These are phyloP conservation scores for Pachyrhizus erosus DNA, from an alignment of 306 rosid genomes.

Conservation along the genomic window DNA sequence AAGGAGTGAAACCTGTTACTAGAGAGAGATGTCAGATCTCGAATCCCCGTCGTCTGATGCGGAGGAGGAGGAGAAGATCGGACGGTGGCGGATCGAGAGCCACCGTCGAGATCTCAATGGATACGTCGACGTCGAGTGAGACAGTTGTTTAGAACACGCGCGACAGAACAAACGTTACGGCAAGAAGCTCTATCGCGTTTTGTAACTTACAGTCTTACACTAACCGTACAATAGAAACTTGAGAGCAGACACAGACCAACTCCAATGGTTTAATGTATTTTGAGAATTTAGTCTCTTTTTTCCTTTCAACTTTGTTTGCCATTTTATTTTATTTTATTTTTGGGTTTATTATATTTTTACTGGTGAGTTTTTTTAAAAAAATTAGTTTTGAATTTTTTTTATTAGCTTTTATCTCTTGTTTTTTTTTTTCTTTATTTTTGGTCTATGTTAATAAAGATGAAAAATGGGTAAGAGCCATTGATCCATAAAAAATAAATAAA, in stretches of 20 bases:
- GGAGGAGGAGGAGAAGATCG: slow-evolving; percentile 33
- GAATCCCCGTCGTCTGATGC: slow-evolving; percentile 17
- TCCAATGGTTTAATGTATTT: too few relatives aligned
- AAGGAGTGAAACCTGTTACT: slow-evolving; percentile 33
- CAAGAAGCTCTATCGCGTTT: neutral
- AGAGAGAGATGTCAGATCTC: slow-evolving; percentile 45
- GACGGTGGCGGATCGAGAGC: slow-evolving; percentile 54
- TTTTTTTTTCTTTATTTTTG: too few relatives aligned
- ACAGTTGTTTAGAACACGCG: slow-evolving; percentile 20
- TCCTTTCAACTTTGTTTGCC: too few relatives aligned
- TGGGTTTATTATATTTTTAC: too few relatives aligned
- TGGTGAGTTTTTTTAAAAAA: too few relatives aligned
- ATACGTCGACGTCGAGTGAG: slow-evolving; percentile 26
- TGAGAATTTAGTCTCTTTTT: too few relatives aligned
- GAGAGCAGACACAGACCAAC: neutral
- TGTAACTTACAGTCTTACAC: neutral
- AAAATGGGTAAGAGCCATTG: too few relatives aligned
- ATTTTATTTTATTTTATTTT: too few relatives aligned
- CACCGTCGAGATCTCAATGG: slow-evolving; percentile 52
- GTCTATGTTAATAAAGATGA: too few relatives aligned
- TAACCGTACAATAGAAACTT: neutral
- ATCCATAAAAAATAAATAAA: too few relatives aligned
- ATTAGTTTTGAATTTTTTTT: too few relatives aligned
- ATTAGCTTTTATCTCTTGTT: too few relatives aligned
- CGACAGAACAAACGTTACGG: slow-evolving; percentile 15